A percentile compares a stretch with the other conserved stretches of the same genome.
phyloP scores from a whole-genome alignment of 2,329 filamentous ascomycete genomes.

The Phialocephala sp. region DNA sequence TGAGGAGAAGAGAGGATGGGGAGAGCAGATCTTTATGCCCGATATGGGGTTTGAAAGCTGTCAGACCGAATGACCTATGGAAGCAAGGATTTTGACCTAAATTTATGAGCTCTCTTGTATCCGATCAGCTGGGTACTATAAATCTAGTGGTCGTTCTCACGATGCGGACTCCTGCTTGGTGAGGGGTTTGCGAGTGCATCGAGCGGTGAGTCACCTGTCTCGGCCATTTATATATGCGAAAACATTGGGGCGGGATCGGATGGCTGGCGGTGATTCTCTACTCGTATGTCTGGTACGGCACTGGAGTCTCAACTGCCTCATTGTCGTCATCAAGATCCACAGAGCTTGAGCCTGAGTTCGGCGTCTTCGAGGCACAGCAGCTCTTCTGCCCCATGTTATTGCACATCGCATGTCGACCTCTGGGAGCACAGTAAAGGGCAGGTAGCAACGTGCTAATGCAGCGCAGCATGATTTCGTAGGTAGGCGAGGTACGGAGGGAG shows the following conservation, averaged over 20 bases:
- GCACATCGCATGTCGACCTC: not conserved
- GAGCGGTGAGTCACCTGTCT: constrained; percentile 2
- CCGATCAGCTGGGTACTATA: not conserved
- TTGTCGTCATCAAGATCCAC: not conserved
- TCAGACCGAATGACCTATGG: not conserved
- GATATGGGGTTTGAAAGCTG: not conserved
- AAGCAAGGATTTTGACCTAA: not conserved
- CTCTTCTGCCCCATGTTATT: not conserved
- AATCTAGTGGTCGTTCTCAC: not conserved
- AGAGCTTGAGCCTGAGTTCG: not conserved
- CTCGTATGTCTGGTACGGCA: not conserved
- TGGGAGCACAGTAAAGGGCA: not conserved
- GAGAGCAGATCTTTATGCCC: constrained; percentile 1
- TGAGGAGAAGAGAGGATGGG: not conserved
- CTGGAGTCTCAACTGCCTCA: not conserved
- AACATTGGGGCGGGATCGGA: too few relatives aligned
- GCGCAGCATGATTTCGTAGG: not conserved
- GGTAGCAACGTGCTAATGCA: not conserved
- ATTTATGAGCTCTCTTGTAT: not conserved
- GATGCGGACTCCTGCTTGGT: too few relatives aligned
- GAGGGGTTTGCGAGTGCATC: not conserved
- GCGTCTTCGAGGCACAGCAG: not conserved
- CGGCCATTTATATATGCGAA: not conserved
- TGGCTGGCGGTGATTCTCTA: not conserved
- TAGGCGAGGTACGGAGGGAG: too few relatives aligned